phyloP scores from a whole-genome alignment of 1,284 basidiomycete species.

The Boletellus deceptivus region DNA sequence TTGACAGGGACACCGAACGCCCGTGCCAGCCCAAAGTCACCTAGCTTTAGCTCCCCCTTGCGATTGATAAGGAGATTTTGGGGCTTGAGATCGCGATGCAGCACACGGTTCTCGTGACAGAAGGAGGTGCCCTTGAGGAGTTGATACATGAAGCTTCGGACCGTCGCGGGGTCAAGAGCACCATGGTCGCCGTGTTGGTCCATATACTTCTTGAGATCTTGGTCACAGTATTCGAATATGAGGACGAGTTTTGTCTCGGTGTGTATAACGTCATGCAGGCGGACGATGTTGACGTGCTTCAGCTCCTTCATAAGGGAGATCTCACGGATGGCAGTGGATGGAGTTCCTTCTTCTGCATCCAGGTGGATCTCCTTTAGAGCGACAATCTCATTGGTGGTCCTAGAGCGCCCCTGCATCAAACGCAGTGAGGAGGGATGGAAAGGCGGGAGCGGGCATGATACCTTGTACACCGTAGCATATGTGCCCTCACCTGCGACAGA shows the following conservation, averaged over 20 bases:
- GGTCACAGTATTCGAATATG: conserved; percentile 98
- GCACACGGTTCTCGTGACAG: conserved; percentile 97
- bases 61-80: conserved; percentile 98
- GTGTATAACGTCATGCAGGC: conserved; percentile 97
- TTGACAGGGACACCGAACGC: conserved; percentile 97
- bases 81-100: conserved; percentile 97
- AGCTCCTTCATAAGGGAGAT: conserved; percentile 97
- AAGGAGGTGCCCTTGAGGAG: conserved; percentile 97
- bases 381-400: conserved; percentile 87
- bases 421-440: conserved; percentile 4
- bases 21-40: conserved; percentile 91
- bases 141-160: conserved; percentile 97
- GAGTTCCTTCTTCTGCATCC: conserved; percentile 93
- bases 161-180: conserved; percentile 90
- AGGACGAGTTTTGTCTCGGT: conserved; percentile 98
- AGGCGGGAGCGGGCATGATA: conserved; percentile 30
- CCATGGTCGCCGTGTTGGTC: conserved; percentile 96
- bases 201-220: conserved; percentile 99
- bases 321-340: conserved; percentile 92
- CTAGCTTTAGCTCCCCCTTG: conserved; percentile 96
- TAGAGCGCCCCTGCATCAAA: conserved; percentile 65
- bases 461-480: conserved; percentile 92
- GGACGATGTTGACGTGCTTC: conserved; percentile 92
- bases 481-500: conserved; percentile 68
- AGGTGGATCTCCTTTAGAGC: conserved; percentile 94